Base-by-base conservation (phyloP, 345 rosid species). In the Syzygium aqueum region DNA sequence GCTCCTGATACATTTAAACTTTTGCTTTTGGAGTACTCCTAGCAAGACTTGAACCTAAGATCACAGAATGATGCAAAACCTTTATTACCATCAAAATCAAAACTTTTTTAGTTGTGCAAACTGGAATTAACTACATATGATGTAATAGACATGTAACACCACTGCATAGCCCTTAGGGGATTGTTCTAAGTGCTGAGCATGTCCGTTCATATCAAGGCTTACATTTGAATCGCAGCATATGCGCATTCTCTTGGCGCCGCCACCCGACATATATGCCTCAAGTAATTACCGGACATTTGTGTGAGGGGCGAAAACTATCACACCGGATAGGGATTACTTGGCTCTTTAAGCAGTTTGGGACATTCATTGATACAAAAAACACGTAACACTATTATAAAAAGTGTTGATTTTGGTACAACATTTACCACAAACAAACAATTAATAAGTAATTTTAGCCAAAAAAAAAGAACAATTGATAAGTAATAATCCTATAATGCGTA, bases 211-310 rank as follows among this genome's bases (percentile, higher is more conserved):
- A 6, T 30, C 11, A 9, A 67, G 6, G 2, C 43, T 16, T 8
- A 3, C 3, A 0, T 67, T 67, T 0, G 5, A 65, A 30, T 8
- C 11, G 16, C 6, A 8, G 15, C 1, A 6, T 30, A 30, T 8
- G 23, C 33, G 5, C 12, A 16, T 67, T 30, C 10, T 67, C 43
- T 67, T 33, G 17, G 46, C 5, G 9, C 23, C 23, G 19, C 1
- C 23, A 6, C 43, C 78, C 1, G 10, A 33, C 14, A 73, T 22
- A 73, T 17, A 9, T 19, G 49, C 19, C 80, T 3, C 22, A 2
- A 73, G 49, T 17, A 33, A 33, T 19, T 73, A 9, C 2, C 2
- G 3, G 0, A 15, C 6, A 52, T 28, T 8, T 17, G 10, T 67
- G 33, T 3, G 1, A 17, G 33, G 19, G 80, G 80, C 22, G 3